These are phyloP conservation scores for Dentipellis sp. DNA, from an alignment of 768 basidiomycete species.

Conservation along the genomic window DNA sequence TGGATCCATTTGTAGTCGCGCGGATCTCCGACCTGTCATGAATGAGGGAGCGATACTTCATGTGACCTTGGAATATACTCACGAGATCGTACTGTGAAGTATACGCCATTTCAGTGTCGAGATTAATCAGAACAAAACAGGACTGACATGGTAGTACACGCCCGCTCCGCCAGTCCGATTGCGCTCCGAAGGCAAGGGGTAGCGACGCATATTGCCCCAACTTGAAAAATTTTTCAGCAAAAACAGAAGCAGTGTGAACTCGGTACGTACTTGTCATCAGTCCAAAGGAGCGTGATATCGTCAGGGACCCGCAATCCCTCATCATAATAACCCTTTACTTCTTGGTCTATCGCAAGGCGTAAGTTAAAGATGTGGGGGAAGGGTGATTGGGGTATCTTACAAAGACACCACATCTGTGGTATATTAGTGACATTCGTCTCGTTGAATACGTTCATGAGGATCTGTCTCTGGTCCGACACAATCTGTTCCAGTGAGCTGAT, in stretches of 20 bases:
- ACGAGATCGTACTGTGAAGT: neutral
- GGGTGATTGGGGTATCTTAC: conserved; percentile 22
- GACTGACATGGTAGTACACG: conserved; percentile 54
- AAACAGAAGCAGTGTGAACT: neutral
- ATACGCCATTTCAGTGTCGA: neutral
- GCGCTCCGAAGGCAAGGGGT: conserved; percentile 41
- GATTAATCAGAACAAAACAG: conserved; percentile 14
- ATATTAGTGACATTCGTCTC: conserved; percentile 36
- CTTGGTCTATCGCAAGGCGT: conserved; percentile 28
- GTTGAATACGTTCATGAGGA: conserved; percentile 44
- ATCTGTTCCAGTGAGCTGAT: conserved; percentile 46
- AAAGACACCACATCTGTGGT: conserved; percentile 60
- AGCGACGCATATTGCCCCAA: conserved; percentile 64
- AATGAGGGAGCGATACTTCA: too few species aligned
- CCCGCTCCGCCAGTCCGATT: conserved; percentile 61
- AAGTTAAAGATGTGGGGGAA: too few species aligned
- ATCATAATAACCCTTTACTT: conserved; percentile 62
- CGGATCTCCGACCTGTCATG: conserved; percentile 46
- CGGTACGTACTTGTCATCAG: conserved; percentile 54
- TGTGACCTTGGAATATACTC: neutral
- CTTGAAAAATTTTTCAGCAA: conserved; percentile 19
- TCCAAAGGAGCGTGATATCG: conserved; percentile 58
- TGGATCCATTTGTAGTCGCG: conserved; percentile 68
- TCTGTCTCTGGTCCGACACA: conserved; percentile 50
- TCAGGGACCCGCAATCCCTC: conserved; percentile 53